These are phyloP conservation scores for Schizonepeta tenuifolia DNA, from an alignment of 257 asterid genomes.

Conservation along the genomic window DNA sequence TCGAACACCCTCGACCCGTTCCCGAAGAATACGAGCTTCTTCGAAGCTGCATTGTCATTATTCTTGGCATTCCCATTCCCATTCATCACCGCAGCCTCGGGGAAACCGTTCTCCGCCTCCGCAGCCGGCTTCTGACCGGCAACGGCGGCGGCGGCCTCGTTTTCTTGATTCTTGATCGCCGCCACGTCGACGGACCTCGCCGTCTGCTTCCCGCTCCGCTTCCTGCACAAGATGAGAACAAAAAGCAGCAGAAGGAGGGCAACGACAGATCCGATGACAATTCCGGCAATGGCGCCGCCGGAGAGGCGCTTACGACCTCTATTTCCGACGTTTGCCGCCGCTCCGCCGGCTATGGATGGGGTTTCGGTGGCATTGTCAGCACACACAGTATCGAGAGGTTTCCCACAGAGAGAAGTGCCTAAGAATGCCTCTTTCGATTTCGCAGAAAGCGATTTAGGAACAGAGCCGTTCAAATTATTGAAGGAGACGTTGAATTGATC, in stretches of 20 bases:
- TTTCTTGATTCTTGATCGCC: conserved; percentile 58
- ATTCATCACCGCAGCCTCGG: conserved; percentile 49
- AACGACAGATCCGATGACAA: conserved; percentile 72
- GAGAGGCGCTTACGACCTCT: conserved; percentile 47
- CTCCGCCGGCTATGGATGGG: conserved; percentile 44
- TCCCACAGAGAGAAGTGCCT: conserved; percentile 75
- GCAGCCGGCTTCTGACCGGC: conserved; percentile 43
- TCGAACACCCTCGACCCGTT: conserved; percentile 53
- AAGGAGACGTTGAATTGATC: conserved; percentile 75
- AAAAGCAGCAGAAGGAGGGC: conserved; percentile 59
- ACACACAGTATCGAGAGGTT: conserved; percentile 65
- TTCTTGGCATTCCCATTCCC: conserved; percentile 34
- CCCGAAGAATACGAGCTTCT: conserved; percentile 56
- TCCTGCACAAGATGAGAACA: conserved; percentile 62
- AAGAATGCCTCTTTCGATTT: conserved; percentile 52
- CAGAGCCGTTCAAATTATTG: conserved; percentile 65
- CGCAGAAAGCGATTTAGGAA: conserved; percentile 58
- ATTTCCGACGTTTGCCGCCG: conserved; percentile 2
- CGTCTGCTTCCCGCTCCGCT: conserved; percentile 57
- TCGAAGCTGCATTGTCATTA: conserved; percentile 32
- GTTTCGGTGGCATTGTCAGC: conserved; percentile 37
- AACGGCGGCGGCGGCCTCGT: conserved; percentile 22
- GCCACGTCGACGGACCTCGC: conserved; percentile 56
- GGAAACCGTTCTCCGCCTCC: conserved; percentile 50
- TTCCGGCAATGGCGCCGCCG: conserved; percentile 86